A percentile compares a stretch with the other conserved stretches of the same genome.
Conservation (phyloP, 225 moss, liverwort and hornwort genomes). For the Polytrichum formosum region DNA sequence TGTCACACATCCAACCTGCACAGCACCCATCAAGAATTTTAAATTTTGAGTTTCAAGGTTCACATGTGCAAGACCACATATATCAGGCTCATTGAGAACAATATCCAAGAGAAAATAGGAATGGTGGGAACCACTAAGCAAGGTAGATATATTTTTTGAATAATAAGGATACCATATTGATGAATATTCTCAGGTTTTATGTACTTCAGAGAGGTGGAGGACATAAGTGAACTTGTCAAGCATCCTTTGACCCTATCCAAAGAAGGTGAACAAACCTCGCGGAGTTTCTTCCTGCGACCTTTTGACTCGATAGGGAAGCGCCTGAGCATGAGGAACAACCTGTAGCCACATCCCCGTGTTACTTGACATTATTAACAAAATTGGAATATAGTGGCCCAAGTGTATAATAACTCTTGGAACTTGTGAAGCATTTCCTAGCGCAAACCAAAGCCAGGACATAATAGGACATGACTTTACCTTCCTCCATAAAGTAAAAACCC, state of each 20-base stretch:
- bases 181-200: too few relatives aligned
- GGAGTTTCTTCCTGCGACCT: constrained; percentile 89
- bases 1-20: constrained; percentile 85
- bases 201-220: background rate
- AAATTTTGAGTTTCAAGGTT: background rate
- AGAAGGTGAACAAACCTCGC: constrained; percentile 49
- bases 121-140: too few relatives aligned
- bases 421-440: too few relatives aligned
- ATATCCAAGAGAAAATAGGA: too few relatives aligned
- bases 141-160: too few relatives aligned
- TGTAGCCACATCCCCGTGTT: constrained; percentile 16
- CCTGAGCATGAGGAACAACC: constrained; percentile 95
- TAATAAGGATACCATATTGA: too few relatives aligned
- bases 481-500: constrained; percentile 96
- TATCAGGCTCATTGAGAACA: too few relatives aligned
- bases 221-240: background rate
- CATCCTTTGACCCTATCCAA: background rate
- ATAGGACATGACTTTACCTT: constrained; percentile 38
- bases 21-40: background rate
- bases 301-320: constrained; percentile 98
- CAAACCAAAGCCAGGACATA: background rate
- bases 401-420: too few relatives aligned
- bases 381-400: too few relatives aligned
- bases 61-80: too few relatives aligned
- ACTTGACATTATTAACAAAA: too few relatives aligned